A percentile compares a stretch with the other conserved stretches of the same genome.
Conservation (phyloP, 2,329 filamentous ascomycete species). For the Exophiala oligosperma region DNA sequence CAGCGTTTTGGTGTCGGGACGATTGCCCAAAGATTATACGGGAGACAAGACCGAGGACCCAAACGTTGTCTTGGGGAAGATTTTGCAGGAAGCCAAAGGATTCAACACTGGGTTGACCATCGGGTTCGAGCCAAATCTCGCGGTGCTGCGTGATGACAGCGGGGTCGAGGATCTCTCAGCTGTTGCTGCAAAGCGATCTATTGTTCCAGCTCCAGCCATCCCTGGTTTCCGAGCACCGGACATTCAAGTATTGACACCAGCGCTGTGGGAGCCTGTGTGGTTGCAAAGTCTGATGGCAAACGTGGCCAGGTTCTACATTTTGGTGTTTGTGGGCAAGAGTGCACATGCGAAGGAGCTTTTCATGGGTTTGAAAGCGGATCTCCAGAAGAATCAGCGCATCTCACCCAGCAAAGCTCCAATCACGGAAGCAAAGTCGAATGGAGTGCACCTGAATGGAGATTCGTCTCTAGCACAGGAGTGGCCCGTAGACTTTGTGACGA, state of each 20-base stretch:
- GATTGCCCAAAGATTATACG: constrained; percentile 37
- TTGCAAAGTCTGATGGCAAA: constrained; percentile 29
- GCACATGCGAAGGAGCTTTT: constrained; percentile 41
- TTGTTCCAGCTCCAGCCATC: constrained; percentile 25
- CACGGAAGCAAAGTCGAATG: constrained; percentile 2
- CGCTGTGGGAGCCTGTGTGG: constrained; percentile 25
- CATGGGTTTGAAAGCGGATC: constrained; percentile 74
- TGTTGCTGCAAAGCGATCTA: constrained; percentile 14
- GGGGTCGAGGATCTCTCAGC: constrained; percentile 1
- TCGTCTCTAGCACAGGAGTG: constrained; percentile 7
- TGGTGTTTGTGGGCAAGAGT: constrained; percentile 29
- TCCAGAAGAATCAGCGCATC: constrained; percentile 76
- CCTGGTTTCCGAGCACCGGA: constrained; percentile 31
- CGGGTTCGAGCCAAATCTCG: constrained; percentile 27
- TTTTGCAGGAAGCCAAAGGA: constrained; percentile 29
- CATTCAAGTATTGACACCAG: constrained; percentile 29
- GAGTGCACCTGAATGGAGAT: constrained; percentile 13
- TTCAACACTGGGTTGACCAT: constrained; percentile 34
- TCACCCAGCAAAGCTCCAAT: constrained; percentile 1
- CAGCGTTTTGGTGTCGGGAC: constrained; percentile 29
- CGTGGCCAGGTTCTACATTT: constrained; percentile 29
- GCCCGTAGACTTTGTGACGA: constrained; percentile 31
- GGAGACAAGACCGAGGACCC: constrained; percentile 32
- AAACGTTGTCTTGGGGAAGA: constrained; percentile 30
- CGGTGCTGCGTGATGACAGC: constrained; percentile 19